Evolutionary conservation across 2,329 filamentous ascomycete genomes (phyloP).

Genomic region (Claviceps sp.): DNA sequence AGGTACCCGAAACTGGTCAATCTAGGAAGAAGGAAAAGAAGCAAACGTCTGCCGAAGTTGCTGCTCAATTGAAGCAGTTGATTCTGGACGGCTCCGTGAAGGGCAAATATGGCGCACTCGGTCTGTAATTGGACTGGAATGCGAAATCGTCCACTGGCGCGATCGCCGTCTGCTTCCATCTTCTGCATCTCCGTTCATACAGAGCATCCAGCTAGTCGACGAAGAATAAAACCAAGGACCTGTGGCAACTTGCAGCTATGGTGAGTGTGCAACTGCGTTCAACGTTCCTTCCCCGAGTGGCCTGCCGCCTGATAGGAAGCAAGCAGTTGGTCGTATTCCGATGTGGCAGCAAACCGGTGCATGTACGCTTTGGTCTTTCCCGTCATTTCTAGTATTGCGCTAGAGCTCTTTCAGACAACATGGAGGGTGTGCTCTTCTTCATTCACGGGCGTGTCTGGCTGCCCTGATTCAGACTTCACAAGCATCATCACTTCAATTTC

Average conservation of each 20-base stretch:
- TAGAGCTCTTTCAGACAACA: not conserved
- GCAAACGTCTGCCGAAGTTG: not conserved
- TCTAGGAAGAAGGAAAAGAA: conserved; percentile 3
- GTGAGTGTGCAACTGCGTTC: not conserved
- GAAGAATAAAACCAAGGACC: not conserved
- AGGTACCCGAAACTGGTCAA: conserved; percentile 1
- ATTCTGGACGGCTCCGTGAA: conserved; percentile 15
- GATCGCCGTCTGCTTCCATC: not conserved
- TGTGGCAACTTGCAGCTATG: not conserved
- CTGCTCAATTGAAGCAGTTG: conserved; percentile 13
- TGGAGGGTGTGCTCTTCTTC: not conserved
- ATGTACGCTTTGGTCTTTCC: not conserved
- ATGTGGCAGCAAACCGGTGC: not conserved
- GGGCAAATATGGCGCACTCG: conserved; percentile 22
- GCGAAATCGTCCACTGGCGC: not conserved
- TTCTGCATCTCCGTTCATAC: not conserved
- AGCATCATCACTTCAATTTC: not conserved
- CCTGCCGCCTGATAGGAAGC: not conserved
- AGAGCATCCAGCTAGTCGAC: not conserved
- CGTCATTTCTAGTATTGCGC: not conserved
- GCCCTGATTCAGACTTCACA: not conserved
- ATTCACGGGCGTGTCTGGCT: not conserved
- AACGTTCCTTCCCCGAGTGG: not conserved
- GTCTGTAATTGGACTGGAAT: conserved; percentile 13
- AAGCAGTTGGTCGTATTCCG: not conserved